Evolutionary conservation across 164 flowering plant genomes (phyloP), one percentile per base, ranked within the genome.

Genomic region (Sedum album): DNA sequence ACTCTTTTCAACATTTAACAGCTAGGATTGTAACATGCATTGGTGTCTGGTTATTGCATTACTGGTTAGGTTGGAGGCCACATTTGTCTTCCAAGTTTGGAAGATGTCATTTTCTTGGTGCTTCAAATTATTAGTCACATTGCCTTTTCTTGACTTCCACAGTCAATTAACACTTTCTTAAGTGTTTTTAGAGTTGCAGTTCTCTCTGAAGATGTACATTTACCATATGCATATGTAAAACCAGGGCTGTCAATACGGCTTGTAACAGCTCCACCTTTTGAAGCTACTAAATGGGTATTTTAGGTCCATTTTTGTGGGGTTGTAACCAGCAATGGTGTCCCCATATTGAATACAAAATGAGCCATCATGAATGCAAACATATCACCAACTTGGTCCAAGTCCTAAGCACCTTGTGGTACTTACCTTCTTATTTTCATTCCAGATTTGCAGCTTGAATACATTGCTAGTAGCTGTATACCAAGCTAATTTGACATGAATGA

Each of bases 21-120:
- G 18, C 57, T n/a, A 51, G 25, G 13, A 0, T 51, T 4, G 18
- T 51, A n/a, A 5, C 57, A 51, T 51, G 57, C 11, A 51, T 51
- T 51, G 57, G 57, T 11, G 8, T 25, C n/a, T n/a, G n/a, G n/a
- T n/a, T n/a, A n/a, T n/a, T n/a, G n/a, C n/a, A n/a, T 1, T 51
- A 5, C 7, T 18, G 20, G 48, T 44, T 44, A n/a, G 57, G 26
- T 23, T 51, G 57, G 10, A 51, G 23, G 23, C 57, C 28, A n/a
- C 57, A 51, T 51, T 51, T 51, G 57, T 51, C 57, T 51, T n/a
- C 25, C 57, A 51, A n/a, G 57, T 51, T 51, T n/a, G 57, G 57
- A 0, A 51, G 26, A 51, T n/a, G 26, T 51, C 26, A 51, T 51
- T 51, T 51, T 51, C 57, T 51, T 5, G 2, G 21, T 51, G 25